Percentiles rank a stretch among this genome's conserved stretches.
Evolutionary conservation across 139 green algal genomes (phyloP).

Genomic region (Chlorella sp.): DNA sequence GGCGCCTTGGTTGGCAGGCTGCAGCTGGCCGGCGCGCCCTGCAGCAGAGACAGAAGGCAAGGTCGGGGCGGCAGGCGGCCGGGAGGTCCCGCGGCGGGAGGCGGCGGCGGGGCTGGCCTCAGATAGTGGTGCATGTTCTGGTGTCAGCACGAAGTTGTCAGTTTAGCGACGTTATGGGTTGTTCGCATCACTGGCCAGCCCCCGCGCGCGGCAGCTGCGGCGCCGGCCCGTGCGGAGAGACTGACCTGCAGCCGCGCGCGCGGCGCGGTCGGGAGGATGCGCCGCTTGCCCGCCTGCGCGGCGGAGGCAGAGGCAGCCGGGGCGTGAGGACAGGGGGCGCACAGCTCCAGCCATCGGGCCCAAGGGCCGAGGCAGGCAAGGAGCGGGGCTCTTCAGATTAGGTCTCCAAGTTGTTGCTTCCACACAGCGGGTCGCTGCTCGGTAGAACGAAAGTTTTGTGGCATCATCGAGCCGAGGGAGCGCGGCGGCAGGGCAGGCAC

Average conservation of each 20-base stretch:
- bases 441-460: conserved; percentile 57
- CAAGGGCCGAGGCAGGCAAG: too few species aligned
- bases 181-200: background rate
- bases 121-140: conserved; percentile 82
- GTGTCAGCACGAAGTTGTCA: conserved; percentile 45
- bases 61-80: background rate
- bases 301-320: too few species aligned
- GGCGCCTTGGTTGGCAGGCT: background rate
- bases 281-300: too few species aligned
- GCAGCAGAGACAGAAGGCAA: background rate
- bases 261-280: too few species aligned
- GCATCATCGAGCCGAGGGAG: conserved; percentile 33
- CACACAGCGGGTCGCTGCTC: conserved; percentile 29
- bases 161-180: conserved; percentile 10
- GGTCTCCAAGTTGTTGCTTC: conserved; percentile 50
- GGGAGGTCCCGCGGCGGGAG: background rate
- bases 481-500: background rate
- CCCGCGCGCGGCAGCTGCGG: too few species aligned
- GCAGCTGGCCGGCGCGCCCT: too few species aligned
- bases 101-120: conserved; percentile 40
- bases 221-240: too few species aligned
- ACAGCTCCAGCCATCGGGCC: too few species aligned
- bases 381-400: too few species aligned
- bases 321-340: too few species aligned
- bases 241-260: too few species aligned